Conservation (phyloP, 31 red algal species). For the Odonthalia washingtoniensis region DNA sequence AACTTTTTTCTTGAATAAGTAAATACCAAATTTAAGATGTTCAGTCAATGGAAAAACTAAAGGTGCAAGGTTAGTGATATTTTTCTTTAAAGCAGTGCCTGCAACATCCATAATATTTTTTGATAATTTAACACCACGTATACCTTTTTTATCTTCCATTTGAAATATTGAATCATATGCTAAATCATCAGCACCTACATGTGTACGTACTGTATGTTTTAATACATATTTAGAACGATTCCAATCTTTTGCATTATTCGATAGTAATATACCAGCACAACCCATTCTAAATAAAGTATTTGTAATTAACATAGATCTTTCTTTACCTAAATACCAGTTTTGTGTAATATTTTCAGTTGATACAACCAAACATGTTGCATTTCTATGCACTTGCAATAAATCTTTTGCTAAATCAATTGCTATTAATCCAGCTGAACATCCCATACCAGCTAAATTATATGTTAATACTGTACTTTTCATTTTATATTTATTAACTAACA, state of each 20-base stretch:
- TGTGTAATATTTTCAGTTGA: constrained; percentile 99
- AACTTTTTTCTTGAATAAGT: constrained; percentile 72
- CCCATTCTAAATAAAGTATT: constrained; percentile 98
- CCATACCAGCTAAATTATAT: constrained; percentile 97
- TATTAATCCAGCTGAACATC: constrained; percentile 95
- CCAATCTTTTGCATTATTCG: constrained; percentile 62
- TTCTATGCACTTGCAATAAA: constrained; percentile 85
- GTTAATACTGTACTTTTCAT: constrained; percentile 85
- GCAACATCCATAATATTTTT: constrained; percentile 99
- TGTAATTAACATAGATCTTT: constrained; percentile 95
- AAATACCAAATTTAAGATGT: constrained; percentile 83
- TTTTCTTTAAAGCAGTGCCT: constrained; percentile 88
- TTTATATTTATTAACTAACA: constrained; percentile 98
- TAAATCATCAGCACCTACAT: constrained; percentile 90
- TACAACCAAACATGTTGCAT: constrained; percentile 81
- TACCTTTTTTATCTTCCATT: constrained; percentile 90
- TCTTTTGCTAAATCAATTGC: constrained; percentile 92
- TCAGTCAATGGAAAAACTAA: constrained; percentile 93
- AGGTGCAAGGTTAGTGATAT: constrained; percentile 90
- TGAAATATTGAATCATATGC: constrained; percentile 97
- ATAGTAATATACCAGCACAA: constrained; percentile 84
- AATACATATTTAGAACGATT: constrained; percentile 73
- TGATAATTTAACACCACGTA: constrained; percentile 93
- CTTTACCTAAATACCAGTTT: constrained; percentile 97
- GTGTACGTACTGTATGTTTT: constrained; percentile 93